Evolutionary conservation across 169 alveolate genomes (phyloP).

Genomic region (Plasmodium gonderi): DNA sequence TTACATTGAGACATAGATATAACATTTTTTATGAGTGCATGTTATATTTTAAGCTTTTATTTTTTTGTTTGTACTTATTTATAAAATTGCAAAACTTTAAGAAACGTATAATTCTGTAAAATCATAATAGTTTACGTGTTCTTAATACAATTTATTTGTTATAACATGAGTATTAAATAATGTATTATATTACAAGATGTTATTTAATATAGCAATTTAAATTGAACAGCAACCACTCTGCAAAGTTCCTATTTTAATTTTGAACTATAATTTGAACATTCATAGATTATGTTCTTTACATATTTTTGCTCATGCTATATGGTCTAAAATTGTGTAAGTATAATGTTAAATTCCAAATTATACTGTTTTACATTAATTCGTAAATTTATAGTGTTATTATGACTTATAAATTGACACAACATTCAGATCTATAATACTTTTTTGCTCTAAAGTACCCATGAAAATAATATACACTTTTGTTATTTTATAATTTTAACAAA

Average conservation of each 20-base stretch:
- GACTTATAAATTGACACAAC: neutral
- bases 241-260: neutral
- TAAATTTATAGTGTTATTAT: neutral
- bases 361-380: neutral
- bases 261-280: neutral
- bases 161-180: neutral
- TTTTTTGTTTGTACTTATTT: neutral
- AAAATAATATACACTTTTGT: neutral
- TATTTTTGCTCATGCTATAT: neutral
- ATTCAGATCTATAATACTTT: neutral
- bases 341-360: neutral
- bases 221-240: neutral
- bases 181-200: neutral
- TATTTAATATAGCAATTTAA: neutral
- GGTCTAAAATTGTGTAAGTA: neutral
- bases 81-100: neutral
- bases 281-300: neutral
- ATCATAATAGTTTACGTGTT: neutral
- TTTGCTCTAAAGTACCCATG: neutral
- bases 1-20: neutral
- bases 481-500: neutral
- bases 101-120: neutral
- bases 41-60: neutral
- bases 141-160: neutral
- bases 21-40: neutral